Evolutionary conservation across 202 grass and related monocot species (phyloP).

Genomic region (Digitaria exilis): DNA sequence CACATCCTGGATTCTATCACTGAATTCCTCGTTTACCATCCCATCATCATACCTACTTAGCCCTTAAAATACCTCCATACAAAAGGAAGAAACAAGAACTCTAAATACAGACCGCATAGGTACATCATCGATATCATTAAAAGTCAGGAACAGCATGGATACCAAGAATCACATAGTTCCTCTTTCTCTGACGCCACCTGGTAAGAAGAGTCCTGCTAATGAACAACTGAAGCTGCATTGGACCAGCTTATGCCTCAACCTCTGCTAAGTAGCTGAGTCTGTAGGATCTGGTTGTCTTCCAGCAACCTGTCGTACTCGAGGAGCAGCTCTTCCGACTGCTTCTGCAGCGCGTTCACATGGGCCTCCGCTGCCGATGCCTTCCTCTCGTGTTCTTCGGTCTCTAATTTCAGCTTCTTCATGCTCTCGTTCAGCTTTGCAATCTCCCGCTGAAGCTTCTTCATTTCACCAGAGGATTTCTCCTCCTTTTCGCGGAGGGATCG

Average conservation of each 20-base stretch:
- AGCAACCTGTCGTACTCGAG: constrained; percentile 87
- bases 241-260: background rate
- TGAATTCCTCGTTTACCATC: background rate
- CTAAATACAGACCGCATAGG: constrained; percentile 17
- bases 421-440: constrained; percentile 55
- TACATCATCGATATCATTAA: constrained; percentile 19
- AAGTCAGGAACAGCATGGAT: background rate
- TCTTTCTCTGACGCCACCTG: background rate
- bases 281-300: constrained; percentile 94
- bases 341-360: constrained; percentile 77
- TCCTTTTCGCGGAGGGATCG: constrained; percentile 61
- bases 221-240: constrained; percentile 1
- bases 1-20: background rate
- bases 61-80: background rate
- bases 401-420: constrained; percentile 65
- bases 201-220: constrained; percentile 14
- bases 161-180: constrained; percentile 14
- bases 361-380: constrained; percentile 55
- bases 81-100: background rate
- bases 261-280: constrained; percentile 70
- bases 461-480: constrained; percentile 52
- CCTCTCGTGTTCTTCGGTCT: constrained; percentile 62
- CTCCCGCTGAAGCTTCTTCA: constrained; percentile 64
- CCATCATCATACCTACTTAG: background rate
- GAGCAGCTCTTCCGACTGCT: constrained; percentile 83